Evolutionary conservation across 129 eudicot species (phyloP), one percentile per base, ranked within the genome.

Genomic region (Centaurea solstitialis): DNA sequence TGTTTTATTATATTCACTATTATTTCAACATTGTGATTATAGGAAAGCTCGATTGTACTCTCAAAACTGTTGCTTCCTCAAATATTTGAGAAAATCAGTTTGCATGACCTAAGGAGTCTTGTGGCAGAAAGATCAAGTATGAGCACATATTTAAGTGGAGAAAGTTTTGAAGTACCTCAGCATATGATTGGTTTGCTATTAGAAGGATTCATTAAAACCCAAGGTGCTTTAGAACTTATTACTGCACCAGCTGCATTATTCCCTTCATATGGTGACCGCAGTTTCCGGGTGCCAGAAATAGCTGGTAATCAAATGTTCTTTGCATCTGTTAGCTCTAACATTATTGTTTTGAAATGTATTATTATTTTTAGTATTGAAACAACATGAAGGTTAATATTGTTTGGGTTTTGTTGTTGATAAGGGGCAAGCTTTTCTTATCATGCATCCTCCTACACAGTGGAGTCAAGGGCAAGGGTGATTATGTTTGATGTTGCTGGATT

Each of bases 1-100:
- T 21, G 33, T 72, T 39, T 72, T 72, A 72, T 72, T 30, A 2
- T 57, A 10, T 57, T 57, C 9, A 6, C n/a, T 57, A 0, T 1
- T 76, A 61, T 76, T 35, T 39, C 6, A 22, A 37, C 37, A 68
- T 68, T 45, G 15, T 76, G 39, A n/a, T 11, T 71, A 57, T 92
- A 95, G 99, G 99, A 95, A 91, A 90, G 99, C 87, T 84, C 86
- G 7, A 88, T 88, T 38, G 74, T 88, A 50, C 97, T 95, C 73
- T 87, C 90, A 8, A 95, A 95, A 76, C 77, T 95, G 79, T 64
- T 92, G 90, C 91, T 95, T 84, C 99, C 99, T 73, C 97, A 87
- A 70, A 66, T 92, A 9, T 91, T 92, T 79, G 99, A 93, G 78
- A 92, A 85, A 83, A 85, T 91, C 92, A 47, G 94, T 15, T 87